phyloP scores from a whole-genome alignment of 2,329 filamentous ascomycete species.

The Ceratocystis destructans region DNA sequence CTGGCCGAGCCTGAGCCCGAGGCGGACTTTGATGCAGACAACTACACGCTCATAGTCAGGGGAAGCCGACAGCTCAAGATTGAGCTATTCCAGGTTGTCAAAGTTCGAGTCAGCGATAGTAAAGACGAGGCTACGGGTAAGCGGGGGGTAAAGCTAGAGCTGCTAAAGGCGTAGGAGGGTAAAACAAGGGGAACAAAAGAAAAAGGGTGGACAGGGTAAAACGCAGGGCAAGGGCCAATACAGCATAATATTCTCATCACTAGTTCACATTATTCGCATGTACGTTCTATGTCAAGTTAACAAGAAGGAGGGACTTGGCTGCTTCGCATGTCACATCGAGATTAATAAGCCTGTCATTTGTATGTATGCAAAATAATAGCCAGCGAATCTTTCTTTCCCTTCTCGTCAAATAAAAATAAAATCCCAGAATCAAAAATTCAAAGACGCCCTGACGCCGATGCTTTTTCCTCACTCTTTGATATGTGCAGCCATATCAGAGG shows the following conservation, averaged over 20 bases:
- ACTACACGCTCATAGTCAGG: conserved; percentile 56
- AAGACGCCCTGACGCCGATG: conserved; percentile 22
- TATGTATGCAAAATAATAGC: conserved; percentile 16
- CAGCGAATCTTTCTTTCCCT: conserved; percentile 16
- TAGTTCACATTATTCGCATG: neutral
- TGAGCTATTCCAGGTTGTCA: conserved; percentile 85
- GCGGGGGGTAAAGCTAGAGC: conserved; percentile 69
- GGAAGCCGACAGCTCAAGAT: conserved; percentile 46
- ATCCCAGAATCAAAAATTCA: conserved; percentile 21
- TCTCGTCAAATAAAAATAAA: conserved; percentile 13
- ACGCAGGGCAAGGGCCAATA: neutral
- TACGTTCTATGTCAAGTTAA: neutral
- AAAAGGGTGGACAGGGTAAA: neutral
- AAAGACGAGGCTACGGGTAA: conserved; percentile 95
- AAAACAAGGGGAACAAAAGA: conserved; percentile 7
- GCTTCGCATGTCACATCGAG: neutral
- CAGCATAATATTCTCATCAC: conserved; percentile 1
- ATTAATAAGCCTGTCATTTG: conserved; percentile 9
- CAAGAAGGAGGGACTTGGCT: neutral
- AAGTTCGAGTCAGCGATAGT: conserved; percentile 77
- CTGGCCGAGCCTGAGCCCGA: conserved; percentile 60
- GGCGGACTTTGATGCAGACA: conserved; percentile 71
- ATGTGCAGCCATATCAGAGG: neutral
- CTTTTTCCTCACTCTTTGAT: conserved; percentile 16
- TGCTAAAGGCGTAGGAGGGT: conserved; percentile 31